These are phyloP conservation scores for Sphaerulina musiva DNA, from an alignment of 2,329 filamentous ascomycete genomes.

Conservation along the genomic window DNA sequence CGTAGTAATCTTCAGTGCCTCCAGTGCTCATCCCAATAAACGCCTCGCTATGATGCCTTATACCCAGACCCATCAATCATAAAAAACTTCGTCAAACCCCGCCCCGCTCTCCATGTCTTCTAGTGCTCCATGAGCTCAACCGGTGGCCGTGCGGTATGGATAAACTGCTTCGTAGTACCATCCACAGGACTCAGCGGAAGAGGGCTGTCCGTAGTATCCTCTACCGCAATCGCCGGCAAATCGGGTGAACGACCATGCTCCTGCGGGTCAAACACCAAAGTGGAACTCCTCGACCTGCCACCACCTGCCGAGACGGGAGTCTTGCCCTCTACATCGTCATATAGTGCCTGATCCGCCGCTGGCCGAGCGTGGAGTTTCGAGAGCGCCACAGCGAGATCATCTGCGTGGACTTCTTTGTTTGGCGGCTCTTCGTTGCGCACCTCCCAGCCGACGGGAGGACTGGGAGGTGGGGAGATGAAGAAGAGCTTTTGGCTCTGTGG, in stretches of 20 bases:
- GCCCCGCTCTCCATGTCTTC: background rate
- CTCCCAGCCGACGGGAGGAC: slow-evolving; percentile 59
- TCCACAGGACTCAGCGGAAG: slow-evolving; percentile 47
- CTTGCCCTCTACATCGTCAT: slow-evolving; percentile 21
- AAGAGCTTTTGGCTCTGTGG: slow-evolving; percentile 57
- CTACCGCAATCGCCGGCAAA: slow-evolving; percentile 57
- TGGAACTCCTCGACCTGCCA: slow-evolving; percentile 44
- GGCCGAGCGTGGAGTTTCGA: slow-evolving; percentile 45
- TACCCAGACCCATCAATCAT: background rate
- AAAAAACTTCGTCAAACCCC: background rate
- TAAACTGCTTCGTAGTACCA: slow-evolving; percentile 38
- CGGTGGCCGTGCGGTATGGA: slow-evolving; percentile 50
- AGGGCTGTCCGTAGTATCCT: slow-evolving; percentile 50
- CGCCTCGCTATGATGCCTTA: slow-evolving; percentile 4
- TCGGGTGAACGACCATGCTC: slow-evolving; percentile 55
- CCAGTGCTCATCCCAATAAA: background rate
- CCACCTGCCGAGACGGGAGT: slow-evolving; percentile 18
- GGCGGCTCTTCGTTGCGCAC: slow-evolving; percentile 57
- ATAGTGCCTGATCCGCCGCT: slow-evolving; percentile 29
- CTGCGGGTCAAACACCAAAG: slow-evolving; percentile 57
- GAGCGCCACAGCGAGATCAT: slow-evolving; percentile 54
- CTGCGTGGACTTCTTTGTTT: slow-evolving; percentile 59
- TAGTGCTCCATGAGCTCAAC: slow-evolving; percentile 49
- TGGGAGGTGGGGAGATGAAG: slow-evolving; percentile 60
- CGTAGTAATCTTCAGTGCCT: background rate